Evolutionary conservation across 2,329 filamentous ascomycete genomes (phyloP), one percentile per base, ranked within the genome.

Genomic region (Aspergillus sp.): DNA sequence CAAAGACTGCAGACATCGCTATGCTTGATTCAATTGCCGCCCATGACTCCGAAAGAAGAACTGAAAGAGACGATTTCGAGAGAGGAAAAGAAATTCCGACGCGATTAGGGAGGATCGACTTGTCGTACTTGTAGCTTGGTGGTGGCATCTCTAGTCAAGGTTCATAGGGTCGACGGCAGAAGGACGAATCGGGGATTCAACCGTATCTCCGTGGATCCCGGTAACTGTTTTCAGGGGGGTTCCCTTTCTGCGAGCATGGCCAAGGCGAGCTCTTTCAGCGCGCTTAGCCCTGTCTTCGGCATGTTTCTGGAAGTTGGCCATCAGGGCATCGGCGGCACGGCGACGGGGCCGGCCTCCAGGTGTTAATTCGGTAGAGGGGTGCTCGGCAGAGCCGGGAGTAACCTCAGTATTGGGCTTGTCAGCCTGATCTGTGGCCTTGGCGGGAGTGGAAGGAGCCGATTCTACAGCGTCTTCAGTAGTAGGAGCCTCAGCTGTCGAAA

Each of bases 291-390:
- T 52, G 32, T 61, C 55, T 36, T 66, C 58, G 2, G 63, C 64
- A 15, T 65, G 57, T 12, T 43, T 54, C 44, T 66, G 59, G 15
- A 64, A 65, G 13, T 59, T 60, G 5, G 59, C 64, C 48, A 66
- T 61, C 36, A 66, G 45, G 7, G 63, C 61, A 8, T 61, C 60
- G 12, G 66, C 62, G 11, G 63, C 66, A 24, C 63, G 63, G 17
- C 64, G 63, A 39, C 64, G 65, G 5, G 66, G 66, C 20, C 66
- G 64, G 17, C 64, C 62, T 8, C 60, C 57, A 3, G 64, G 61
- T 1, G 61, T 62, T 17, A 60, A 63, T 24, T 52, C 53, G 11
- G 38, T 48, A 22, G 47, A 34, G 15, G 17, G 26, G 5, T 51
- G 41, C 8, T 60, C 56, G 2, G 53, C 20, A 6, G 54, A 13